phyloP scores from a whole-genome alignment of 495 filamentous ascomycete species.

The Corynascus novoguineensis region DNA sequence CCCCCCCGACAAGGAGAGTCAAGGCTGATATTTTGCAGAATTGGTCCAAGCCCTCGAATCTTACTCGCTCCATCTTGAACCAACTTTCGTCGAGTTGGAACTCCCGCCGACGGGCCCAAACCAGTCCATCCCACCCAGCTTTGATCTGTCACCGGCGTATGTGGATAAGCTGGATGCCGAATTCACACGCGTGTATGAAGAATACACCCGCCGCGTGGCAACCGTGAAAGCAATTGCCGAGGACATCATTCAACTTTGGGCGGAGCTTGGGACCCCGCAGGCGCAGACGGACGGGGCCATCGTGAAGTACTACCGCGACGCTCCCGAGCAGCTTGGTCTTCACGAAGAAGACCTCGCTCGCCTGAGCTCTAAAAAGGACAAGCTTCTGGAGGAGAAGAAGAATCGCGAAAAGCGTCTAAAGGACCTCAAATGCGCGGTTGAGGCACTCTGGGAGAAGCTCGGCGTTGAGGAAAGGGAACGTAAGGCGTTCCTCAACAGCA shows the following conservation, averaged over 20 bases:
- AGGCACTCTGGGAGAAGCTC: conserved; percentile 83
- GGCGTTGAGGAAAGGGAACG: conserved; percentile 73
- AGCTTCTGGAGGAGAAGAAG: conserved; percentile 88
- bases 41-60: conserved; percentile 89
- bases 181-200: conserved; percentile 89
- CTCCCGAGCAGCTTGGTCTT: conserved; percentile 88
- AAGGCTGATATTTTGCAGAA: conserved; percentile 49
- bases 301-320: conserved; percentile 79
- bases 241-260: conserved; percentile 90
- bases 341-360: conserved; percentile 76
- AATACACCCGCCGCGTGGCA: conserved; percentile 75
- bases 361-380: conserved; percentile 69
- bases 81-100: conserved; percentile 71
- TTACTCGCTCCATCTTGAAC: conserved; percentile 89
- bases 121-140: conserved; percentile 67
- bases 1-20: background rate
- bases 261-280: conserved; percentile 86
- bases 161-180: conserved; percentile 81
- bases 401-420: conserved; percentile 74
- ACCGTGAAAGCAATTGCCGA: conserved; percentile 70
- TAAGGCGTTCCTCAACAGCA: conserved; percentile 69
- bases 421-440: conserved; percentile 67
- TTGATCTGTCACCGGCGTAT: conserved; percentile 86
- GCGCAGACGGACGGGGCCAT: conserved; percentile 84
- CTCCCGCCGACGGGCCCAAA: conserved; percentile 76